Conservation (phyloP, 495 filamentous ascomycete genomes). For the Penicillium coffeae region DNA sequence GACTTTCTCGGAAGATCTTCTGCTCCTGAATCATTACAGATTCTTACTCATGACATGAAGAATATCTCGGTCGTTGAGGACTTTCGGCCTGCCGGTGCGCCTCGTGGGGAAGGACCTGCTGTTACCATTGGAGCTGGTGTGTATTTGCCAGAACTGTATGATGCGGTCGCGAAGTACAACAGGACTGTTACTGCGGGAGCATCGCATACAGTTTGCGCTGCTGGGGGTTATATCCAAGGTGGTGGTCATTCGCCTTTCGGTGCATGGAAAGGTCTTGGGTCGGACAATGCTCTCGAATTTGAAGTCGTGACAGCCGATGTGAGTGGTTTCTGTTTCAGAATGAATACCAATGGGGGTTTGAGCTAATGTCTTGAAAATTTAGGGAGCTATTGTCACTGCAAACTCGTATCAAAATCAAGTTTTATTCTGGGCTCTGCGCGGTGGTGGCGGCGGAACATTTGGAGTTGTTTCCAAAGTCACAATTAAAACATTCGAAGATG, state of each 20-base stretch:
- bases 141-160: conserved; percentile 43
- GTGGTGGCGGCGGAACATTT: conserved; percentile 43
- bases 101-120: conserved; percentile 21
- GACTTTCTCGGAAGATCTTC: conserved; percentile 52
- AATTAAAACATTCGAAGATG: conserved; percentile 32
- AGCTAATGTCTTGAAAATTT: conserved; percentile 1
- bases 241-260: conserved; percentile 51
- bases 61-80: conserved; percentile 26
- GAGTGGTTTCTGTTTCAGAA: conserved; percentile 7
- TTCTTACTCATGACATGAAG: conserved; percentile 54
- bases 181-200: conserved; percentile 15
- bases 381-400: conserved; percentile 42
- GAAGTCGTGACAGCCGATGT: conserved; percentile 36
- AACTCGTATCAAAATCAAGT: conserved; percentile 38
- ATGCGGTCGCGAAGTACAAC: conserved; percentile 20
- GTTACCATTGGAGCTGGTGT: conserved; percentile 54
- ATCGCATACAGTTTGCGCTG: conserved; percentile 19
- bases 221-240: conserved; percentile 54
- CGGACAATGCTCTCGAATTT: conserved; percentile 36
- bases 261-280: conserved; percentile 27
- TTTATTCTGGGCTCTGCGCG: conserved; percentile 56
- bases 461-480: conserved; percentile 49
- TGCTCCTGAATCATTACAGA: conserved; percentile 44
- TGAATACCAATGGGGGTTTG: not conserved
- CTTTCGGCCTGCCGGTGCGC: conserved; percentile 22